phyloP scores from a whole-genome alignment of 352 stramenopile genomes.

The Phytopythium helicoides region DNA sequence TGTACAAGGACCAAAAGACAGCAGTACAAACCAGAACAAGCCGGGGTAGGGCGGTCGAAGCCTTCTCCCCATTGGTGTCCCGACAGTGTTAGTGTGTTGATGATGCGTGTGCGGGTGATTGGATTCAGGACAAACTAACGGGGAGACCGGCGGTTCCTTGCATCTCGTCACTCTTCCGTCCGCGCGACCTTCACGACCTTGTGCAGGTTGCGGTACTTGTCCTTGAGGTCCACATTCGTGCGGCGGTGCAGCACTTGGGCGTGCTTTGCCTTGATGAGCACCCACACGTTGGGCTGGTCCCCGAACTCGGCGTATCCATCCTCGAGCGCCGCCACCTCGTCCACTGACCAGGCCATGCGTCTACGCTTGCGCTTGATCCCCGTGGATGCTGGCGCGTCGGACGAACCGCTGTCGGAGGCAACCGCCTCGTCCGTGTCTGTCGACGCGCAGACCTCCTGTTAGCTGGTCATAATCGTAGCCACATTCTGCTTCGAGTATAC shows the following conservation, averaged over 20 bases:
- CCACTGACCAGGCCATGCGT: slow-evolving; percentile 45
- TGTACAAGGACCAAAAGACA: too few relatives aligned
- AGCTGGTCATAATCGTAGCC: neutral
- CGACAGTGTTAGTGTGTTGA: too few relatives aligned
- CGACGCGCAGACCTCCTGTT: neutral
- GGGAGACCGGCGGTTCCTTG: neutral
- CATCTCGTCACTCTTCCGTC: slow-evolving; percentile 1
- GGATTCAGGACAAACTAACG: too few relatives aligned
- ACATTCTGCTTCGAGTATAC: neutral
- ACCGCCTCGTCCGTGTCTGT: neutral
- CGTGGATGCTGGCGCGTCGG: neutral
- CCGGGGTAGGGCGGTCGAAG: too few relatives aligned
- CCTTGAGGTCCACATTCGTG: slow-evolving; percentile 79
- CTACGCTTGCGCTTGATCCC: slow-evolving; percentile 12
- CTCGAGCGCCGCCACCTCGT: slow-evolving; percentile 55
- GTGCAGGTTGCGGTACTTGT: slow-evolving; percentile 80
- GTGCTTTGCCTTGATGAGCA: slow-evolving; percentile 66
- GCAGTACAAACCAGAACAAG: too few relatives aligned
- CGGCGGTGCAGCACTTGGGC: slow-evolving; percentile 37
- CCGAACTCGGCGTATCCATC: slow-evolving; percentile 57
- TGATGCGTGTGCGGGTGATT: too few relatives aligned
- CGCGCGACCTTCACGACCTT: slow-evolving; percentile 34
- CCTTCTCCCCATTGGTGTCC: too few relatives aligned
- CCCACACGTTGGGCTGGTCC: slow-evolving; percentile 53
- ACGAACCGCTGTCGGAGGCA: slow-evolving; percentile 1